Percentiles rank a stretch among this genome's conserved stretches.
Evolutionary conservation across 345 rosid genomes (phyloP).

Genomic region (Microthlaspi erraticum): DNA sequence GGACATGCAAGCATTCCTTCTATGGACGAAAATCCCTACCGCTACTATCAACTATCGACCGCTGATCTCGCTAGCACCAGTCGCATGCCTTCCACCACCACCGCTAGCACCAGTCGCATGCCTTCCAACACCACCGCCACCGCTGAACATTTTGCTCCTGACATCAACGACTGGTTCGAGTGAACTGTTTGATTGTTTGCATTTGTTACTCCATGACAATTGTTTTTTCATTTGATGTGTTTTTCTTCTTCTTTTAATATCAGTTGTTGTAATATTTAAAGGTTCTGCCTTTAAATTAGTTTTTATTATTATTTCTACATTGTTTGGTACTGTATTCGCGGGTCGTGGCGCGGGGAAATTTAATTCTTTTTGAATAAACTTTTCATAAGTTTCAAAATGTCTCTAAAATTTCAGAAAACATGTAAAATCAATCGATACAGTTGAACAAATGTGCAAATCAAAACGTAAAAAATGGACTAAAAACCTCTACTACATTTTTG

Average conservation of each 20-base stretch:
- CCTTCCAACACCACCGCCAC: not conserved
- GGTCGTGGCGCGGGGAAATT: too few species aligned
- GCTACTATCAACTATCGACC: not conserved
- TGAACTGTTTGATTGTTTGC: not conserved
- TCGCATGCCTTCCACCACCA: not conserved
- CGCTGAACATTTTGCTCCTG: not conserved
- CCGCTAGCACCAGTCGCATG: not conserved
- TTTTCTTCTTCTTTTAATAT: too few species aligned
- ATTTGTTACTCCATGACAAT: not conserved
- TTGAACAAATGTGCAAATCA: too few species aligned
- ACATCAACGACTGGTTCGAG: not conserved
- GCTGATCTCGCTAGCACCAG: not conserved
- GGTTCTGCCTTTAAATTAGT: not conserved
- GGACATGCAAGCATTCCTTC: not conserved
- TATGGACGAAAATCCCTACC: not conserved
- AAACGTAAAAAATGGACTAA: not conserved
- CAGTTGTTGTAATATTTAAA: not conserved
- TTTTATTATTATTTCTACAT: not conserved
- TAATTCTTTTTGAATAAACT: too few species aligned
- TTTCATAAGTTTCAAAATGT: too few species aligned
- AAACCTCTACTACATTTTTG: not conserved
- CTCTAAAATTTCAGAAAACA: too few species aligned
- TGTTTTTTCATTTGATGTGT: not conserved
- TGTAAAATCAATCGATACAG: too few species aligned
- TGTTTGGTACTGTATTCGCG: not conserved